phyloP scores from a whole-genome alignment of 2,329 filamentous ascomycete genomes.

The Fusarium nygamai region DNA sequence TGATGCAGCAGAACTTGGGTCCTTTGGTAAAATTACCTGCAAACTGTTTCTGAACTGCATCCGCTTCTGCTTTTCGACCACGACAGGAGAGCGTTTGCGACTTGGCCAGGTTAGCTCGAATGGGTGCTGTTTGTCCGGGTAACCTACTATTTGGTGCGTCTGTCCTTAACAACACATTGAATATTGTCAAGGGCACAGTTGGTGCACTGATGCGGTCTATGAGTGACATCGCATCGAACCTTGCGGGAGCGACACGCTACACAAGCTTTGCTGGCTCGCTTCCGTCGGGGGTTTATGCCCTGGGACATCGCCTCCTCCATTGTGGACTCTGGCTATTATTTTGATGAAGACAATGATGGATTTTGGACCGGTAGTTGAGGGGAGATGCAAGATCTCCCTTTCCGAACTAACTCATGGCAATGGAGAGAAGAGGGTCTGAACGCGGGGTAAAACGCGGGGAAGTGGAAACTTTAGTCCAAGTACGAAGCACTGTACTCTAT shows the following conservation, averaged over 20 bases:
- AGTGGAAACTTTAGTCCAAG: not conserved
- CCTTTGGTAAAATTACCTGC: not conserved
- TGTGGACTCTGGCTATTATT: rapidly evolving
- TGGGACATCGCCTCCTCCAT: not conserved
- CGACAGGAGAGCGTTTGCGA: not conserved
- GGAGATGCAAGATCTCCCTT: not conserved
- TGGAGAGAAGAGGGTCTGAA: not conserved
- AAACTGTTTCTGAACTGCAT: not conserved
- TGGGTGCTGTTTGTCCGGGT: rapidly evolving
- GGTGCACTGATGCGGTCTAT: constrained; percentile 15
- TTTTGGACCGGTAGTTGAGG: not conserved
- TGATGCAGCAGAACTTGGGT: not conserved
- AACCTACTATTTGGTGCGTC: constrained; percentile 20
- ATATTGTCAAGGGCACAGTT: constrained; percentile 23
- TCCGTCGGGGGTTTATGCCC: not conserved
- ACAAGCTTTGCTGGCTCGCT: constrained; percentile 21
- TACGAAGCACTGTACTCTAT: not conserved
- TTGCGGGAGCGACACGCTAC: constrained; percentile 18
- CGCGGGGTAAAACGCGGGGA: not conserved
- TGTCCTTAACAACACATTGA: constrained; percentile 15
- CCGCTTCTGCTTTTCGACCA: not conserved
- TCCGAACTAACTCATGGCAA: not conserved
- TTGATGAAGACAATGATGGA: not conserved
- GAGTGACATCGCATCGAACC: constrained; percentile 24
- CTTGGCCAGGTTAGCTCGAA: not conserved